Conservation (phyloP, 805 yeast species). For the Kregervanrija delftensis region DNA sequence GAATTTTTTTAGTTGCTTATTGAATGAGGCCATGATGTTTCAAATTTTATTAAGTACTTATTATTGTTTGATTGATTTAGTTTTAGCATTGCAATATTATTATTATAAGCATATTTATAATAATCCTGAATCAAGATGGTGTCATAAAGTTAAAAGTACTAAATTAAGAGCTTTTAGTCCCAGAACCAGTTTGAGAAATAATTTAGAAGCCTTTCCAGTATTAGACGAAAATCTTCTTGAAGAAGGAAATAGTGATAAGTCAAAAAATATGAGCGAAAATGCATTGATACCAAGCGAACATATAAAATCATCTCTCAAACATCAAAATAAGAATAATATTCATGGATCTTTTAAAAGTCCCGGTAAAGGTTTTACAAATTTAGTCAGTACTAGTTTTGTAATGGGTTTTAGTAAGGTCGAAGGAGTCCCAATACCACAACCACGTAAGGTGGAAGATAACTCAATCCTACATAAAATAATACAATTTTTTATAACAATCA, state of each 20-base stretch:
- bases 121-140: slow-evolving; percentile 27
- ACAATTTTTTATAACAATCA: slow-evolving; percentile 11
- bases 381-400: slow-evolving; percentile 24
- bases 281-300: slow-evolving; percentile 6
- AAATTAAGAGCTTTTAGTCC: slow-evolving; percentile 17
- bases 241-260: no score
- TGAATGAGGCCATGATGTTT: slow-evolving; percentile 42
- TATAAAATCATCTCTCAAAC: background rate
- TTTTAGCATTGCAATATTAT: slow-evolving; percentile 40
- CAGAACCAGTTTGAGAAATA: slow-evolving; percentile 16
- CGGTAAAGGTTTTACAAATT: slow-evolving; percentile 14
- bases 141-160: slow-evolving; percentile 14
- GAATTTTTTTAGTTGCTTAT: slow-evolving; percentile 42
- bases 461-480: slow-evolving; percentile 17
- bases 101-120: slow-evolving; percentile 37
- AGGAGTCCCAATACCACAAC: slow-evolving; percentile 16
- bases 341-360: background rate
- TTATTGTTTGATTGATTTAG: slow-evolving; percentile 41
- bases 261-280: background rate
- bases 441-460: slow-evolving; percentile 12
- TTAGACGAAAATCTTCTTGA: no score
- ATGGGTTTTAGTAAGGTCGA: slow-evolving; percentile 24
- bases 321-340: slow-evolving; percentile 1
- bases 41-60: slow-evolving; percentile 40
- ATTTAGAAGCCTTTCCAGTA: slow-evolving; percentile 6